phyloP scores from a whole-genome alignment of 495 filamentous ascomycete genomes.

The Trypethelium eluteriae region DNA sequence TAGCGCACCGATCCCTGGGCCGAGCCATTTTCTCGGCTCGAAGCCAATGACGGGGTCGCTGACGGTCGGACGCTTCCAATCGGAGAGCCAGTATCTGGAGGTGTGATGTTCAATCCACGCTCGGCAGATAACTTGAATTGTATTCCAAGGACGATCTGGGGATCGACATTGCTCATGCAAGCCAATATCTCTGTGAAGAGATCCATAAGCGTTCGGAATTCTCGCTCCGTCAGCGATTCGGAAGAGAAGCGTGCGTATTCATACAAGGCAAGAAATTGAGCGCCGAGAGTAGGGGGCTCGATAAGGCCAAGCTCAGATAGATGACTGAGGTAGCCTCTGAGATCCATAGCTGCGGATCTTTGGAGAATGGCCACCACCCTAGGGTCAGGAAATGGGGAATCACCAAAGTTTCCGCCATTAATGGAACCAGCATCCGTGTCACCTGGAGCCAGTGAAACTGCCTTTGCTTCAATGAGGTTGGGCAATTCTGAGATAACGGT shows the following conservation, averaged over 20 bases:
- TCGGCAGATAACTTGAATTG: conserved; percentile 5
- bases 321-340: conserved; percentile 70
- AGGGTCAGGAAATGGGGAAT: conserved; percentile 43
- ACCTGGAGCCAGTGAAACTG: conserved; percentile 67
- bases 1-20: neutral
- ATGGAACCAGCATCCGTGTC: conserved; percentile 39
- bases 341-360: conserved; percentile 61
- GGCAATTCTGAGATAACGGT: conserved; percentile 80
- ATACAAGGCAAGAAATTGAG: conserved; percentile 64
- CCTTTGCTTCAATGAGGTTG: conserved; percentile 88
- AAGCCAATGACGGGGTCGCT: neutral
- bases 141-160: conserved; percentile 21
- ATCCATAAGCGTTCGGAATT: conserved; percentile 78
- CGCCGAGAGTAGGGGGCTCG: conserved; percentile 46
- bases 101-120: neutral
- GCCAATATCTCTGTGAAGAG: conserved; percentile 76
- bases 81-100: conserved; percentile 2
- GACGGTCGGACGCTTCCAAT: neutral
- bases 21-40: neutral
- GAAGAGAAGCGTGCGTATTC: conserved; percentile 77
- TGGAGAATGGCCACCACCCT: conserved; percentile 63
- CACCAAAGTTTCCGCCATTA: neutral
- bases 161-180: conserved; percentile 60
- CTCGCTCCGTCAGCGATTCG: conserved; percentile 48
- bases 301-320: conserved; percentile 63